Evolutionary conservation across 352 stramenopile genomes (phyloP), one percentile per base, ranked within the genome.

Genomic region (Phytophthora capsici): DNA sequence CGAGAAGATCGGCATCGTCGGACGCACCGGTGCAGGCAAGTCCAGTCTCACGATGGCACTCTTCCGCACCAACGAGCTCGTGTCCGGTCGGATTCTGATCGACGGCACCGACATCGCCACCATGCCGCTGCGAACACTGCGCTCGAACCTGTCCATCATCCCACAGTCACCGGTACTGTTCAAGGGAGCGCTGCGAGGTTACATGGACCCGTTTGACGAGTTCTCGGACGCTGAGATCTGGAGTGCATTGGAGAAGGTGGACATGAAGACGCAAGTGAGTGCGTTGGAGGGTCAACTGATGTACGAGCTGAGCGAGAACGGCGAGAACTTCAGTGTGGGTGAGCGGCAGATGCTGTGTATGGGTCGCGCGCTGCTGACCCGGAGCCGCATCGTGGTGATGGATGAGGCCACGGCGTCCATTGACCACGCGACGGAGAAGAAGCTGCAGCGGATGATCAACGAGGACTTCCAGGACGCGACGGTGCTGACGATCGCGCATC

Each of bases 401-500:
- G 25, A 28, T 28, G 25, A 28, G 25, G 25, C 25, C 25, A 28
- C 25, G 25, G 25, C 25, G 25, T 28, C 25, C 25, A 28, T 28
- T 28, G 25, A 28, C 1, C 25, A 28, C 25, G 25, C 25, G 25
- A 28, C 25, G 25, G 25, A 28, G 25, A 28, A 28, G 25, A 28
- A 28, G 25, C 25, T 28, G 2, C 25, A 28, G 25, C 25, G 25
- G 25, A 28, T 28, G 25, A 63, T 63, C 20, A 54, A 63, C 23
- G 5, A 41, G 32, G 90, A 97, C 40, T 98, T 98, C 71, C 43
- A 60, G 8, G 75, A 91, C 25, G 81, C 83, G 14, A 98, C 94
- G 17, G 80, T 97, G 23, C 63, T 99, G 13, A 98, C 94, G 6
- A 98, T 99, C 63, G 95, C 96, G 6, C 94, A 98, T 73, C 73